Evolutionary conservation across 257 asterid species (phyloP), one percentile per base, ranked within the genome.

Genomic region (Ehretia macrophylla): DNA sequence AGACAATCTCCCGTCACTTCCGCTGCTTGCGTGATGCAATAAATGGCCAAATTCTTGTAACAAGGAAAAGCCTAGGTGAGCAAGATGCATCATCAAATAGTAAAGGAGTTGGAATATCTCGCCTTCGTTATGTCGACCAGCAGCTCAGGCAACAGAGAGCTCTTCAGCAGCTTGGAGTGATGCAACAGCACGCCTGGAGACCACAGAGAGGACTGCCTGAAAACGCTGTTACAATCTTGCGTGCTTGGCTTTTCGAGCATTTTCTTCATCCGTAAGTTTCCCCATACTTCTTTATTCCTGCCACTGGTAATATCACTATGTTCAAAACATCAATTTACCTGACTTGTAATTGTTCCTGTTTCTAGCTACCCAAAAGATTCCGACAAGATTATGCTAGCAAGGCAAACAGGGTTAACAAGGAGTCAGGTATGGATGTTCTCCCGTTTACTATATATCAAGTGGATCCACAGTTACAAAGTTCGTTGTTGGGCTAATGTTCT

Each of bases 241-340:
- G 96, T 39, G 94, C 98, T 77, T 90, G 98, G 98, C 96, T 90
- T 58, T 90, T 90, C 37, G 96, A 90, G 72, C 98, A 90, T 74
- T 87, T 87, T 55, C 95, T 90, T 67, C 90, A 90, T 60, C 98
- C 98, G 95, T 90, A 67, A 71, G 82, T 66, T 48, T 45, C 42
- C 35, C 32, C 14, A n/a, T 59, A 45, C 16, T 8, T 17, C 8
- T 42, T 42, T 4, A 10, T 42, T 42, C 47, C 47, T 42, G 12
- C 6, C 35, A 16, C 13, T 19, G 13, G 10, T 11, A 27, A 14
- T 51, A 32, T 45, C 8, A 17, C 3, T 38, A 54, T 47, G 32
- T 12, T 42, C 11, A 42, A 10, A 32, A 42, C 32, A 21, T 60
- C 17, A 32, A 45, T 14, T 48, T 10, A 3, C 21, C 47, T 42